These are phyloP conservation scores for Paraphoma sp. DNA, from an alignment of 2,329 filamentous ascomycete genomes.

Conservation along the genomic window DNA sequence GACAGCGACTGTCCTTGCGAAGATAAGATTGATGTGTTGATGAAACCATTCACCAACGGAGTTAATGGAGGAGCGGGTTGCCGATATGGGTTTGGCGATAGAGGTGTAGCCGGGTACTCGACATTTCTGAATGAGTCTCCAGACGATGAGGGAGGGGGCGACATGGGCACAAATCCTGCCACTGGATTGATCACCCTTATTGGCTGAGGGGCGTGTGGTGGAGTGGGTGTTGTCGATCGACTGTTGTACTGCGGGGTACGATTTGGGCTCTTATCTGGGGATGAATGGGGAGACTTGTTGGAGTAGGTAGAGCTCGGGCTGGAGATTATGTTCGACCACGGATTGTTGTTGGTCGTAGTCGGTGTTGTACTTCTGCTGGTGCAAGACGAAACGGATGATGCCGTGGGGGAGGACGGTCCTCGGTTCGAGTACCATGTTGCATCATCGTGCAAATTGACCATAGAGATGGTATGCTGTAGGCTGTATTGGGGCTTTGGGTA, in stretches of 20 bases:
- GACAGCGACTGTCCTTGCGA: constrained; percentile 47
- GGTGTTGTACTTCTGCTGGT: constrained; percentile 47
- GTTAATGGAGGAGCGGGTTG: constrained; percentile 32
- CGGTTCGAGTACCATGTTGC: constrained; percentile 43
- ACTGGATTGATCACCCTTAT: constrained; percentile 40
- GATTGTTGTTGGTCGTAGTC: constrained; percentile 46
- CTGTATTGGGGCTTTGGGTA: constrained; percentile 44
- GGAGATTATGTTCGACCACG: constrained; percentile 46
- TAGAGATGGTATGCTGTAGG: constrained; percentile 48
- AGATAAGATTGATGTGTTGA: constrained; percentile 43
- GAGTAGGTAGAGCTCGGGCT: constrained; percentile 40
- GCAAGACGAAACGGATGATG: constrained; percentile 49
- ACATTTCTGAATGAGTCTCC: constrained; percentile 37
- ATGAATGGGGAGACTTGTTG: constrained; percentile 38
- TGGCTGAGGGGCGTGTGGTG: constrained; percentile 48
- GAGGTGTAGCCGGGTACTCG: constrained; percentile 39
- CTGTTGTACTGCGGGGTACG: constrained; percentile 48
- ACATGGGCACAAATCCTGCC: constrained; percentile 44
- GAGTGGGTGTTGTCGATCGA: constrained; percentile 46
- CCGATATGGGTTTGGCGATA: constrained; percentile 47
- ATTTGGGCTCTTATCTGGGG: constrained; percentile 44
- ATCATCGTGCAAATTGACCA: constrained; percentile 50
- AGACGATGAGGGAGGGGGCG: constrained; percentile 33
- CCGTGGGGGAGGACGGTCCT: constrained; percentile 44
- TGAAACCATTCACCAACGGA: constrained; percentile 45